Base-by-base conservation (phyloP, 176 grass and related monocot genomes). In the Calamus simplicifolius region DNA sequence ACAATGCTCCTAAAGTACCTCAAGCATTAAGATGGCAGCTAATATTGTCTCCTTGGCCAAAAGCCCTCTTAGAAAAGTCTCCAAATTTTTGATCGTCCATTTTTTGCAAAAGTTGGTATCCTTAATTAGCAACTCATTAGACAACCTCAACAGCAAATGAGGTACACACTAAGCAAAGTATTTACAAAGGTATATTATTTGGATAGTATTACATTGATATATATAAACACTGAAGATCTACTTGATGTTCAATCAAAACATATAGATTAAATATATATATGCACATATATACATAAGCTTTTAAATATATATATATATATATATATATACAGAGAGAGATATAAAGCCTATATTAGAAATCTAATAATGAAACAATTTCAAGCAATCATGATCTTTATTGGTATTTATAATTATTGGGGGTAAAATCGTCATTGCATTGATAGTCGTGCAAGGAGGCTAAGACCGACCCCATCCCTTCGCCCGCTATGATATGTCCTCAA, bases 311-410 rank as follows among this genome's bases (percentile, higher is more conserved):
- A 23, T 23, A 23, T 23, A 0, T 23, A 23, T 23, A 23, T 23
- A 23, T 23, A 23, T 23, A 23, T 23, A 23, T 23, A 23, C 0
- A 23, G 21, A 23, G n/a, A n/a, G n/a, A n/a, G n/a, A n/a, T n/a
- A n/a, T n/a, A 52, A 49, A 71, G 19, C 73, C 79, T 50, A 69
- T 6, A 25, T 56, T 85, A 15, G 50, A 52, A 89, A 83, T 15
- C 58, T 76, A 5, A 69, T 65, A 58, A 84, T 69, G 35, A 89
- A 67, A 3, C 69, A 85, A 59, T 87, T 89, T 82, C 86, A 89
- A 58, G 82, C 79, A 63, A 84, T 60, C 29, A 85, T 66, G 19
- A 62, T 90, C 73, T 69, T 72, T 0, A 63, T 48, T n/a, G n/a
- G n/a, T n/a, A n/a, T n/a, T n/a, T n/a, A n/a, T n/a, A n/a, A n/a